These are phyloP conservation scores for Podila epigama DNA, from an alignment of 192 early-diverging fungal genomes.

Conservation along the genomic window DNA sequence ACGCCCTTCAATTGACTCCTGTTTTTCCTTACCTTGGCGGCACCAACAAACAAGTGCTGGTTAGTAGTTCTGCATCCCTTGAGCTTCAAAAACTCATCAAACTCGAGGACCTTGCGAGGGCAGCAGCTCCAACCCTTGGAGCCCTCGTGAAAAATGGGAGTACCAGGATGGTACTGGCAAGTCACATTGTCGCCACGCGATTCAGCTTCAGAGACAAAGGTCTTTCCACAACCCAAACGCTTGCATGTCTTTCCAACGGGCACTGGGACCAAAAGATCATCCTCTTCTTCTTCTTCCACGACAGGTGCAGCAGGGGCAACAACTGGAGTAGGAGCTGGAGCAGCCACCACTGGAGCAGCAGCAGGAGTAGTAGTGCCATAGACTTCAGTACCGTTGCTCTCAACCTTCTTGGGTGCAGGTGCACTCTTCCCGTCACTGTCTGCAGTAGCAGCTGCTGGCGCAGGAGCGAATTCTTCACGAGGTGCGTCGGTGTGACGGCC, in stretches of 20 bases:
- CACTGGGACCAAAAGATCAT: slow-evolving; percentile 78
- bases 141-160: slow-evolving; percentile 96
- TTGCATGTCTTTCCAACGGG: slow-evolving; percentile 80
- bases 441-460: slow-evolving; percentile 11
- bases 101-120: slow-evolving; percentile 92
- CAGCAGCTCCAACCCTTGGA: slow-evolving; percentile 99
- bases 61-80: slow-evolving; percentile 86
- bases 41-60: slow-evolving; percentile 89
- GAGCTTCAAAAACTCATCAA: slow-evolving; percentile 98
- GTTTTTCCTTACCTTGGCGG: slow-evolving; percentile 30
- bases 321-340: slow-evolving; percentile 35
- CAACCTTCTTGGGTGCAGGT: not conserved
- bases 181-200: slow-evolving; percentile 60
- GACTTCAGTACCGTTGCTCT: slow-evolving; percentile 44
- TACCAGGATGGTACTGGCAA: slow-evolving; percentile 90
- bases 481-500: slow-evolving; percentile 70
- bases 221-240: slow-evolving; percentile 78
- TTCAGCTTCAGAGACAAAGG: slow-evolving; percentile 66
- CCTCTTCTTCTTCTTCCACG: slow-evolving; percentile 82
- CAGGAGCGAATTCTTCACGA: slow-evolving; percentile 31
- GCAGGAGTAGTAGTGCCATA: slow-evolving; percentile 38
- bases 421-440: slow-evolving; percentile 34
- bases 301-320: slow-evolving; percentile 49
- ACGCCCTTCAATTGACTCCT: not conserved
- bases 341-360: slow-evolving; percentile 25